Evolutionary conservation across 805 yeast species (phyloP).

Genomic region (Cyberlindnera saturnus): DNA sequence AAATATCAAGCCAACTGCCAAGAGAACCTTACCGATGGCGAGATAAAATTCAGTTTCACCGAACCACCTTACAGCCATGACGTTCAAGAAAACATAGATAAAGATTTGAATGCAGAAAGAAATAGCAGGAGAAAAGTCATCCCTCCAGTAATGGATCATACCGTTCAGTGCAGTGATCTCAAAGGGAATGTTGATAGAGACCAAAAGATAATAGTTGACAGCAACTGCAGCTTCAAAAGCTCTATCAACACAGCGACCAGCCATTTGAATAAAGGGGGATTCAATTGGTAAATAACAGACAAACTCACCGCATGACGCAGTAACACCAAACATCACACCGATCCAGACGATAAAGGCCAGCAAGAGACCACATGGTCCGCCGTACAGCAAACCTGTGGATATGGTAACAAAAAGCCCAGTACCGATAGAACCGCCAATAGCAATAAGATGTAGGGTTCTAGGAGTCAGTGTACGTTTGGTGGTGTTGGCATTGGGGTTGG

Average conservation of each 20-base stretch:
- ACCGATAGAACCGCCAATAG: constrained; percentile 80
- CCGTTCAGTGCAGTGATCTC: constrained; percentile 50
- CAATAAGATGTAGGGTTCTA: constrained; percentile 74
- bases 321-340: constrained; percentile 41
- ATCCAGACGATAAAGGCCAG: constrained; percentile 45
- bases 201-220: constrained; percentile 49
- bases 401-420: constrained; percentile 61
- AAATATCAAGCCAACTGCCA: constrained; percentile 60
- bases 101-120: constrained; percentile 41
- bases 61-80: constrained; percentile 48
- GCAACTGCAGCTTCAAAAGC: constrained; percentile 60
- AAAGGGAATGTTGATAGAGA: constrained; percentile 43
- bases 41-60: constrained; percentile 50
- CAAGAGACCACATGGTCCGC: constrained; percentile 50
- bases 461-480: constrained; percentile 31
- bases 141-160: constrained; percentile 51
- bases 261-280: constrained; percentile 54
- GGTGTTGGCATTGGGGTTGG: not conserved
- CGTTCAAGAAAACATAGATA: constrained; percentile 46
- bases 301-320: constrained; percentile 53
- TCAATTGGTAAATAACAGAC: constrained; percentile 58
- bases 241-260: constrained; percentile 49
- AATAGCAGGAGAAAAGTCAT: constrained; percentile 67
- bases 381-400: constrained; percentile 39
- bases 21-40: constrained; percentile 64